Evolutionary conservation across 371 early-diverging fungal genomes (phyloP), one percentile per base, ranked within the genome.

Genomic region (Entomophthora muscae): DNA sequence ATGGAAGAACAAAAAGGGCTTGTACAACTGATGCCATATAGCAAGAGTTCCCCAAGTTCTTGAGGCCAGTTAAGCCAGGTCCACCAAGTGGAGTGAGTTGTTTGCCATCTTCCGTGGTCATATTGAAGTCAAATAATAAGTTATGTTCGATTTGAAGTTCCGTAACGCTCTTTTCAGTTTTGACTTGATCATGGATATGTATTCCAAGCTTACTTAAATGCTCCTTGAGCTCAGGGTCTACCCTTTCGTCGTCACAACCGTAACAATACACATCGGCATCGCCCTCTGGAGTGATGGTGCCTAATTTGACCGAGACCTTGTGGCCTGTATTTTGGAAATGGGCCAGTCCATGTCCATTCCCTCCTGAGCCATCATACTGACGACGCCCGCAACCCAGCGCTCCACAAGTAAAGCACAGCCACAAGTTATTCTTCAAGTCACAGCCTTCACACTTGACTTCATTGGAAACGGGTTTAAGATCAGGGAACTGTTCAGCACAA

Each of bases 361-460:
- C 99, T n/a, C 95, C 95, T n/a, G 83, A 73, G 1, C 99, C 99
- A 55, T 92, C 98, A 71, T 84, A 95, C 71, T 99, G 99, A 63
- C 83, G 78, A 59, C 90, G 81, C 32, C 90, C 90, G 69, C 90
- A 90, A 3, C 87, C 88, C 2, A 88, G 75, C 51, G 76, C 78
- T 22, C 90, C 90, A 64, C 90, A 90, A 0, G 75, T 73, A 42
- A 90, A 72, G 67, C 90, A 90, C 29, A 88, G 67, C 90, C 90
- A 90, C 33, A 90, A 70, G 65, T 90, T 90, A 63, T 86, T 83
- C 1, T 78, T 83, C 33, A 98, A 75, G 0, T 95, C 97, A 71
- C 99, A 99, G 22, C 77, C 65, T 55, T 74, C 75, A 72, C 96
- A 94, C 65, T 87, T 90, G 0, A 88, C 88, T 53, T 85, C 71